phyloP scores from a whole-genome alignment of 2,329 filamentous ascomycete species.

The Hymenoscyphus occultus region DNA sequence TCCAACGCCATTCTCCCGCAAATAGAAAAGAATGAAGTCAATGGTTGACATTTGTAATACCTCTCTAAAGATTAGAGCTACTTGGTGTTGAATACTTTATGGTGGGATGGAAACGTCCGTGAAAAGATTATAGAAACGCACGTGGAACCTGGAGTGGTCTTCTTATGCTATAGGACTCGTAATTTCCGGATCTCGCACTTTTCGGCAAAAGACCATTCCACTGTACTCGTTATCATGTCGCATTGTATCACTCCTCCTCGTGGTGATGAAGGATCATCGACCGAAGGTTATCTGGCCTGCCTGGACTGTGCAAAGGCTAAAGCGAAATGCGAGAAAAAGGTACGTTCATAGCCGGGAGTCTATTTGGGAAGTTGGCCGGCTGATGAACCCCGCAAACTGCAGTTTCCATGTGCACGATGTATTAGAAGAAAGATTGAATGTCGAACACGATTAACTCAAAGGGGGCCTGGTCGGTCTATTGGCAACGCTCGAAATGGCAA shows the following conservation, averaged over 20 bases:
- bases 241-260: slow-evolving; percentile 3
- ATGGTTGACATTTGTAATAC: not conserved
- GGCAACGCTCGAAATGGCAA: not conserved
- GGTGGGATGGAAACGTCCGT: not conserved
- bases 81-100: slow-evolving; percentile 3
- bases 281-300: not conserved
- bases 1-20: not conserved
- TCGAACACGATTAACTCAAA: not conserved
- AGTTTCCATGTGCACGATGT: not conserved
- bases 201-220: not conserved
- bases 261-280: not conserved
- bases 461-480: not conserved
- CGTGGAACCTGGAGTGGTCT: not conserved
- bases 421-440: not conserved
- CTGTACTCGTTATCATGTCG: slow-evolving; percentile 1
- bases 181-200: slow-evolving; percentile 5
- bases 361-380: not conserved
- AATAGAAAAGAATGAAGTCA: not conserved
- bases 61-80: not conserved
- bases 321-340: not conserved
- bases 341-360: not conserved
- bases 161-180: slow-evolving; percentile 1
- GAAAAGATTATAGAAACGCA: slow-evolving; percentile 3
- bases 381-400: not conserved
- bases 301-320: slow-evolving; percentile 2